Conservation (phyloP, 306 rosid genomes). For the Luffa acutangula region DNA sequence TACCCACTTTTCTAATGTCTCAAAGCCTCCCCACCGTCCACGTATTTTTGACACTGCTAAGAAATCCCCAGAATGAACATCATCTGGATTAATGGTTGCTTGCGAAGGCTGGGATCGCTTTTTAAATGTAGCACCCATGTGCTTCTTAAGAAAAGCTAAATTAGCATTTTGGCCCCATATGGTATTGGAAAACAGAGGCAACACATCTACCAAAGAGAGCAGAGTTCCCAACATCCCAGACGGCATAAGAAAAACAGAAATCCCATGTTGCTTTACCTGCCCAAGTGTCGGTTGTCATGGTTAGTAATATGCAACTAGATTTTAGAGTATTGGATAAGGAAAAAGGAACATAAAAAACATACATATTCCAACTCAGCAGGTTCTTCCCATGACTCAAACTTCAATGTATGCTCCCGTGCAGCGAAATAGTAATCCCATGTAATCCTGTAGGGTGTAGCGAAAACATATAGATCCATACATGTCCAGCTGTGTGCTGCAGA, state of each 20-base stretch:
- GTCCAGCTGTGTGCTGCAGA: constrained; percentile 95
- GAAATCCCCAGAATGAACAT: constrained; percentile 93
- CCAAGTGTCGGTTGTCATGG: constrained; percentile 19
- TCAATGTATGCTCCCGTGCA: constrained; percentile 68
- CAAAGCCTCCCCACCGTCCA: constrained; percentile 99
- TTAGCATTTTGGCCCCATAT: constrained; percentile 89
- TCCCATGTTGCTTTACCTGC: constrained; percentile 93
- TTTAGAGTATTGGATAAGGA: constrained; percentile 8
- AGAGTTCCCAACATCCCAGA: constrained; percentile 95
- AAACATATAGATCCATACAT: constrained; percentile 95
- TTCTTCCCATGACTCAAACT: constrained; percentile 90
- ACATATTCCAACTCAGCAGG: constrained; percentile 96
- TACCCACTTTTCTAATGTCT: constrained; percentile 96
- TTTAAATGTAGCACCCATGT: constrained; percentile 88
- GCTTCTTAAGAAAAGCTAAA: constrained; percentile 64
- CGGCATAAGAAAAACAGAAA: constrained; percentile 98
- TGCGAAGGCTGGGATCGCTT: constrained; percentile 71
- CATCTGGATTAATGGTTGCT: constrained; percentile 59
- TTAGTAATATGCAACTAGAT: constrained; percentile 2
- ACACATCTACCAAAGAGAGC: constrained; percentile 68
- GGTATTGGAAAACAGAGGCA: constrained; percentile 85
- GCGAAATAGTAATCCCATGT: constrained; percentile 97
- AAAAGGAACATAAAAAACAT: constrained; percentile 17
- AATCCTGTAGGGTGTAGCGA: constrained; percentile 86
- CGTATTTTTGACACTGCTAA: constrained; percentile 92